A percentile compares a stretch with the other conserved stretches of the same genome.
phyloP scores from a whole-genome alignment of 2,329 filamentous ascomycete species.

The Penicillium aurantiogriseum region DNA sequence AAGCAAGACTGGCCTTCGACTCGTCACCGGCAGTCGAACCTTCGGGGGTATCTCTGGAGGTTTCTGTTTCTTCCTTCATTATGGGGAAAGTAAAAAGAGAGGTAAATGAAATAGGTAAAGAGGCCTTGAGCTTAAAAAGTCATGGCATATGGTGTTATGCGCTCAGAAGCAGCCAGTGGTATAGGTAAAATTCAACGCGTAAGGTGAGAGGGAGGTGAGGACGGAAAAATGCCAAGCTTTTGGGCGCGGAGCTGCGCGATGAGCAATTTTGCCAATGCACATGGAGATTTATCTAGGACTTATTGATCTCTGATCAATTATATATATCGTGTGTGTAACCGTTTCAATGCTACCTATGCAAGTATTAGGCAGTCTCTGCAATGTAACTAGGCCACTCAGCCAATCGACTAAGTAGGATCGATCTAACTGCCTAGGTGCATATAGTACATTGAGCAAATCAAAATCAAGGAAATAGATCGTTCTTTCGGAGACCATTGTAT shows the following conservation, averaged over 20 bases:
- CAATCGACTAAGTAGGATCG: background rate
- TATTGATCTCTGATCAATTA: background rate
- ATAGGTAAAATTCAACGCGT: background rate
- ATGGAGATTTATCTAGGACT: constrained; percentile 2
- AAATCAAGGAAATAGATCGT: background rate
- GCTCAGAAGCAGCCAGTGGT: background rate
- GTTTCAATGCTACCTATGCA: constrained; percentile 1
- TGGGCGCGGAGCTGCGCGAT: constrained; percentile 5
- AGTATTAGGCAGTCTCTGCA: background rate
- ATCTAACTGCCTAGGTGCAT: background rate
- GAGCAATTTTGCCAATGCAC: background rate
- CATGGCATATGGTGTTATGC: constrained; percentile 6
- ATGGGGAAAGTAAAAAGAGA: background rate
- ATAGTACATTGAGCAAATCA: background rate
- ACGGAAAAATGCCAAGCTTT: constrained; percentile 17
- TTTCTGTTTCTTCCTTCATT: constrained; percentile 23
- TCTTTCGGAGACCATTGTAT: background rate
- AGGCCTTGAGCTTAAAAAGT: background rate
- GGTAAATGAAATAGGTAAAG: background rate
- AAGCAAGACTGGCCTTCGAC: constrained; percentile 47
- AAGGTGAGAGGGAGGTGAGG: background rate
- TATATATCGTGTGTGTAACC: background rate
- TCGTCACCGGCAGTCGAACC: constrained; percentile 42
- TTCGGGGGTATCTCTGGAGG: constrained; percentile 33
- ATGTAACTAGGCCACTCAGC: background rate